Base-by-base conservation (phyloP, 805 yeast genomes). In the Ogataea methylovora region DNA sequence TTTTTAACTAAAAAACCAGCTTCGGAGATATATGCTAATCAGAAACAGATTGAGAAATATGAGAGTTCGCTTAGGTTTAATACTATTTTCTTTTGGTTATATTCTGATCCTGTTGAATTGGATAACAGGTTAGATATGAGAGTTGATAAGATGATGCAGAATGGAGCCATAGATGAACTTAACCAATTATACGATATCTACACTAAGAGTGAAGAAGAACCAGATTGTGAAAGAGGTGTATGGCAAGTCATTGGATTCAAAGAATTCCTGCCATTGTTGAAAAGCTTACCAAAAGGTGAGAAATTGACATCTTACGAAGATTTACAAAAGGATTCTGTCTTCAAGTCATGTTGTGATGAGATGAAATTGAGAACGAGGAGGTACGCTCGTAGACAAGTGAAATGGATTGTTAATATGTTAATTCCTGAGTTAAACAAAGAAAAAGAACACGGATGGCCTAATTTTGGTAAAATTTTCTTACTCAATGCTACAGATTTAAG, bases 221-320 rank as follows among this genome's bases (percentile, higher is more conserved):
- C 81, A 8, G 77, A 69, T 38, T 59, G 74, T 37, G 81, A 82
- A 35, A 63, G 70, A 38, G 97, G 97, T 2, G 71, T 90, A 0
- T 87, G 87, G 87, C 97, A 92, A 59, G 95, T 84, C 2, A 84
- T 90, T 48, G 97, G 97, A 2, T 92, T 84, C 58, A 84, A 85
- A 52, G 95, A 86, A 49, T 86, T 86, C 50, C 50, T 84, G 24
- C 90, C 94, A 2, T 85, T 39, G 26, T 40, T 56, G 18, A 26
- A 27, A 7, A 14, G 29, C 11, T 8, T 37, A 15, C 8, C 27
- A 7, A 25, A 25, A 7, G n/a, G n/a, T n/a, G n/a, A n/a, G n/a
- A n/a, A n/a, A n/a, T n/a, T n/a, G n/a, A n/a, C n/a, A n/a, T n/a
- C n/a, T n/a, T 29, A 8, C 22, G 29, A 29, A n/a, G 38, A 36